These are phyloP conservation scores for Sporothrix pallida DNA, from an alignment of 2,329 filamentous ascomycete genomes.

Conservation along the genomic window DNA sequence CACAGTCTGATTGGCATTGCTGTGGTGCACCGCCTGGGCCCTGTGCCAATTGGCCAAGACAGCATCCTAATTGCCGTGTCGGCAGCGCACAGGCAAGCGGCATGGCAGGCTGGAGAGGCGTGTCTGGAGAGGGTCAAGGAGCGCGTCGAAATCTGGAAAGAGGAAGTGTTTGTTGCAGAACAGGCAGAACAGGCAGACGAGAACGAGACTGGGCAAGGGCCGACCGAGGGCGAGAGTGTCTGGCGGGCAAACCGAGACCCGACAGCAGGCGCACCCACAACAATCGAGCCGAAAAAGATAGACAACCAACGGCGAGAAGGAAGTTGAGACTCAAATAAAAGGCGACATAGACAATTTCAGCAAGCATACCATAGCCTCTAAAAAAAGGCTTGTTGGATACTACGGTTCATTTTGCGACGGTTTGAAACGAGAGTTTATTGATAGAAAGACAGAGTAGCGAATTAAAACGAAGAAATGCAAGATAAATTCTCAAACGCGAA, in stretches of 20 bases:
- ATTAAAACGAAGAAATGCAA: not conserved
- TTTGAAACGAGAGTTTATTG: not conserved
- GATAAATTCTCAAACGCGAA: not conserved
- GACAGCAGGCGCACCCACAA: not conserved
- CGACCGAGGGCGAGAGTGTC: slow-evolving; percentile 48
- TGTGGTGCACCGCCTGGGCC: slow-evolving; percentile 83
- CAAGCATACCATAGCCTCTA: too few relatives aligned
- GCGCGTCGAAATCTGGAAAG: slow-evolving; percentile 93
- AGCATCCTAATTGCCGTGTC: slow-evolving; percentile 90
- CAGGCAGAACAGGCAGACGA: not conserved
- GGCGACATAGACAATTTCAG: too few relatives aligned
- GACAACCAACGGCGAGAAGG: not conserved
- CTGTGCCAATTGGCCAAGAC: slow-evolving; percentile 88
- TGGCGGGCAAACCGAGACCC: slow-evolving; percentile 33
- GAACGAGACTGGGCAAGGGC: not conserved
- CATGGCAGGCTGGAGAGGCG: slow-evolving; percentile 88
- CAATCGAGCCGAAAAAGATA: not conserved
- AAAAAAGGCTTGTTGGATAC: too few relatives aligned
- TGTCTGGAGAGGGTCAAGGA: slow-evolving; percentile 85
- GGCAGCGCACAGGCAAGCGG: slow-evolving; percentile 79
- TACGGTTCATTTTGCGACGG: too few relatives aligned
- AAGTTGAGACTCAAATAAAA: not conserved
- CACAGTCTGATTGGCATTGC: slow-evolving; percentile 75
- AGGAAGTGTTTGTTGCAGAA: slow-evolving; percentile 74
- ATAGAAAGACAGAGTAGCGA: not conserved